phyloP scores from a whole-genome alignment of 2,329 filamentous ascomycete genomes.

The Cadophora sp. region DNA sequence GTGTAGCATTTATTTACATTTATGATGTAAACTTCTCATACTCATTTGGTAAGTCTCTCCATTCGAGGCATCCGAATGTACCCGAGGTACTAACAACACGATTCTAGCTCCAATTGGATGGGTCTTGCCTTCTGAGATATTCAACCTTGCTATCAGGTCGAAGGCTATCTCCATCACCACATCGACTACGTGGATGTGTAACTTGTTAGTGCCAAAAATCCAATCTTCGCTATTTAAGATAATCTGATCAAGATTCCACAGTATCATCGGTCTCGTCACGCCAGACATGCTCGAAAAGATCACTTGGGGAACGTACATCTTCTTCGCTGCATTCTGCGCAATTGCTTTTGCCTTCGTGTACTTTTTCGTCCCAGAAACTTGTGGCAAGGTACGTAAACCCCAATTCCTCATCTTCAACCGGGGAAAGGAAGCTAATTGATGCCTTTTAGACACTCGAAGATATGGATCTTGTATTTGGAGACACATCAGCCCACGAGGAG shows the following conservation, averaged over 20 bases:
- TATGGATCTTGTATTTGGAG: conserved; percentile 58
- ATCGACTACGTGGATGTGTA: conserved; percentile 63
- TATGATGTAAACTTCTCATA: conserved; percentile 54
- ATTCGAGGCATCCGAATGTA: too few species aligned
- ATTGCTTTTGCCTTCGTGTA: conserved; percentile 57
- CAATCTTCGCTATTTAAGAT: too few species aligned
- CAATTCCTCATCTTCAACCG: neutral
- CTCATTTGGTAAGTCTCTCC: conserved; percentile 29
- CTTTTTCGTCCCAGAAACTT: conserved; percentile 65
- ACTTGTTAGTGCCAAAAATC: conserved; percentile 49
- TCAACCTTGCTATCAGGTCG: conserved; percentile 61
- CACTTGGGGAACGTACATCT: conserved; percentile 61
- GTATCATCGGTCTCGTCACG: conserved; percentile 58
- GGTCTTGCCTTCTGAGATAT: conserved; percentile 65
- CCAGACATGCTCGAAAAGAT: conserved; percentile 62
- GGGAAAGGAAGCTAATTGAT: neutral
- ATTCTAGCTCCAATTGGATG: conserved; percentile 58
- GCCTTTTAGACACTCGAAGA: conserved; percentile 55
- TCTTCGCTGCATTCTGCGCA: conserved; percentile 63
- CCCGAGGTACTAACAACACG: too few species aligned
- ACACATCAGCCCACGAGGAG: conserved; percentile 49
- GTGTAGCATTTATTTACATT: conserved; percentile 63
- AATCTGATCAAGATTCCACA: neutral
- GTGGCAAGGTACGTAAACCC: conserved; percentile 47
- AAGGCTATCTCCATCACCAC: conserved; percentile 68